Evolutionary conservation across 176 grass and related monocot species (phyloP).

Genomic region (Triticum dicoccoides): DNA sequence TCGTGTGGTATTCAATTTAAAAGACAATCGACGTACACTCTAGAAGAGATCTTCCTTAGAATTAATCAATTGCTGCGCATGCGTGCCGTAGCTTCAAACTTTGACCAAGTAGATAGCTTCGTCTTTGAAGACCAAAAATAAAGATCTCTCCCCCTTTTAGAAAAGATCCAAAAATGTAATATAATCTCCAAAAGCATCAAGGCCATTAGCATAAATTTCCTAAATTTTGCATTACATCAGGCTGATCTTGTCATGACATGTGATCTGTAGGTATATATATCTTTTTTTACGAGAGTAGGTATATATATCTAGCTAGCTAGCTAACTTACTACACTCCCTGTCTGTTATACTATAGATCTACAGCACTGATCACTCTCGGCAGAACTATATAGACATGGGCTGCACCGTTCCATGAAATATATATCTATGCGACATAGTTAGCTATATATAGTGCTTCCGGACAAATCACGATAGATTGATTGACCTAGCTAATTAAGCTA

Average conservation of each 20-base stretch:
- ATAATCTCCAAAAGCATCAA: constrained; percentile 12
- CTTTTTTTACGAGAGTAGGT: no score
- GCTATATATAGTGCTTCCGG: no score
- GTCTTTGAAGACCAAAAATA: constrained; percentile 2
- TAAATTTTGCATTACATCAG: neutral
- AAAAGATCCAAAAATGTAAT: neutral
- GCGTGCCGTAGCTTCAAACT: constrained; percentile 14
- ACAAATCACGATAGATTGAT: no score
- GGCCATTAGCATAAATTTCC: neutral
- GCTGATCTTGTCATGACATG: constrained; percentile 18
- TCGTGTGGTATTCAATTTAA: constrained; percentile 35
- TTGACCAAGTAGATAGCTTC: constrained; percentile 32
- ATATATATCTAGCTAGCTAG: neutral
- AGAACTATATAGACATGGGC: no score
- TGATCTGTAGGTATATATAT: neutral
- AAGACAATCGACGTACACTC: constrained; percentile 20
- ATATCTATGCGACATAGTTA: no score
- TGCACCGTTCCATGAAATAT: no score
- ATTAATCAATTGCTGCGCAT: constrained; percentile 37
- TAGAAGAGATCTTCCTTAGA: constrained; percentile 31
- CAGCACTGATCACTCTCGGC: no score
- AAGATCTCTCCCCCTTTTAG: neutral
- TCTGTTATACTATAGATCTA: no score
- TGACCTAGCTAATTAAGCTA: no score
- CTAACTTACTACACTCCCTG: neutral